Conservation (phyloP, 805 yeast species). For the Cyberlindnera lachancei region DNA sequence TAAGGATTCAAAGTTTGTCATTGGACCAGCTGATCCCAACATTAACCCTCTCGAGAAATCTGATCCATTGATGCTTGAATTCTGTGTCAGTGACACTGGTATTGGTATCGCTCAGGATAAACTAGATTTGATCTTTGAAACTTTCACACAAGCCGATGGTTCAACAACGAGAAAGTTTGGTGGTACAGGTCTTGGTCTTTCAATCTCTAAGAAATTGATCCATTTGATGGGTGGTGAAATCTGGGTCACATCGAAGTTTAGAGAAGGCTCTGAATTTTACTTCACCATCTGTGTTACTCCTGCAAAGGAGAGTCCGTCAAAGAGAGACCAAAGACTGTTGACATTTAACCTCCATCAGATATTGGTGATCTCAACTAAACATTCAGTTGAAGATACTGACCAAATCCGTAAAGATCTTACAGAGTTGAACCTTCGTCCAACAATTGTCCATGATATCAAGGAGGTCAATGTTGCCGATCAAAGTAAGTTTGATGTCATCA, state of each 20-base stretch:
- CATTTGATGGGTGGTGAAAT: slow-evolving; percentile 92
- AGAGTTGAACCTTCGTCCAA: slow-evolving; percentile 54
- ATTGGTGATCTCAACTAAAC: slow-evolving; percentile 61
- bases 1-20: slow-evolving; percentile 23
- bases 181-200: slow-evolving; percentile 85
- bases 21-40: slow-evolving; percentile 19
- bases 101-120: slow-evolving; percentile 85
- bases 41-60: slow-evolving; percentile 11
- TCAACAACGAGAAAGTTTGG: slow-evolving; percentile 90
- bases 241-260: slow-evolving; percentile 80
- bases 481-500: slow-evolving; percentile 69
- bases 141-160: slow-evolving; percentile 91
- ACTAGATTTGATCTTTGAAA: slow-evolving; percentile 77
- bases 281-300: slow-evolving; percentile 78
- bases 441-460: slow-evolving; percentile 45
- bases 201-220: slow-evolving; percentile 80
- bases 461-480: slow-evolving; percentile 46
- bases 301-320: slow-evolving; percentile 48
- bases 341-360: slow-evolving; percentile 70
- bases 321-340: slow-evolving; percentile 59
- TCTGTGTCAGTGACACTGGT: slow-evolving; percentile 87
- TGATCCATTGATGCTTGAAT: slow-evolving; percentile 51
- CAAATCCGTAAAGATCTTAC: slow-evolving; percentile 43
- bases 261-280: slow-evolving; percentile 75
- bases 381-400: slow-evolving; percentile 41